These are phyloP conservation scores for Mucor circinelloides DNA, from an alignment of 371 early-diverging fungal species.

Conservation along the genomic window DNA sequence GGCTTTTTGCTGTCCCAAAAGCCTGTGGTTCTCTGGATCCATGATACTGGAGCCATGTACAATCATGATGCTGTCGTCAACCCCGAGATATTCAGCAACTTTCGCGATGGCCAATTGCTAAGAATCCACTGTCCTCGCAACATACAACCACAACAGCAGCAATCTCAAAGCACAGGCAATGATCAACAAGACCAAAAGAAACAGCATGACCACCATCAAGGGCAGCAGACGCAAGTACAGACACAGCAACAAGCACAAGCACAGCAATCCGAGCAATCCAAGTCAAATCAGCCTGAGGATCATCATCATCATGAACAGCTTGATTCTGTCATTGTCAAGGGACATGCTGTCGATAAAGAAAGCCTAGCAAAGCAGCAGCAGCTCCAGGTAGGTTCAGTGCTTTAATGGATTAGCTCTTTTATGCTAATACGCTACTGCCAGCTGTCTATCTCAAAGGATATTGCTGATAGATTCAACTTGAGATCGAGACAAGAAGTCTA, in stretches of 20 bases:
- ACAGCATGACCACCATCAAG: slow-evolving; percentile 14
- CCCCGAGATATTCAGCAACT: slow-evolving; percentile 77
- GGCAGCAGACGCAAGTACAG: background rate
- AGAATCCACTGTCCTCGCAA: slow-evolving; percentile 37
- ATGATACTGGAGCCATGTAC: slow-evolving; percentile 36
- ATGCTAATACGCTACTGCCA: background rate
- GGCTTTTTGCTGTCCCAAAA: slow-evolving; percentile 38
- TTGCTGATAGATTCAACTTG: slow-evolving; percentile 42
- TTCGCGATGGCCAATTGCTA: slow-evolving; percentile 79
- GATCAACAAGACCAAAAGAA: slow-evolving; percentile 16
- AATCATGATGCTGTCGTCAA: slow-evolving; percentile 83
- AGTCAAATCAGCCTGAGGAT: slow-evolving; percentile 5
- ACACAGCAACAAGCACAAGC: slow-evolving; percentile 13
- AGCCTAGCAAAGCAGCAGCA: slow-evolving; percentile 55
- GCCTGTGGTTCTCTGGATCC: slow-evolving; percentile 49
- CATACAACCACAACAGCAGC: slow-evolving; percentile 28
- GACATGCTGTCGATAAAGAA: slow-evolving; percentile 53
- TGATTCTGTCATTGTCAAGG: slow-evolving; percentile 51
- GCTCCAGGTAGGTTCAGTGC: slow-evolving; percentile 49
- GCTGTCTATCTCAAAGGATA: slow-evolving; percentile 49
- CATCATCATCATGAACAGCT: slow-evolving; percentile 1
- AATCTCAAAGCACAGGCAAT: slow-evolving; percentile 28
- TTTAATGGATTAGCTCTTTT: background rate
- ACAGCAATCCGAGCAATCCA: slow-evolving; percentile 2
- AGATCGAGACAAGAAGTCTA: slow-evolving; percentile 65